These are phyloP conservation scores for Aspergillus brasiliensis DNA, from an alignment of 2,329 filamentous ascomycete genomes.

Conservation along the genomic window DNA sequence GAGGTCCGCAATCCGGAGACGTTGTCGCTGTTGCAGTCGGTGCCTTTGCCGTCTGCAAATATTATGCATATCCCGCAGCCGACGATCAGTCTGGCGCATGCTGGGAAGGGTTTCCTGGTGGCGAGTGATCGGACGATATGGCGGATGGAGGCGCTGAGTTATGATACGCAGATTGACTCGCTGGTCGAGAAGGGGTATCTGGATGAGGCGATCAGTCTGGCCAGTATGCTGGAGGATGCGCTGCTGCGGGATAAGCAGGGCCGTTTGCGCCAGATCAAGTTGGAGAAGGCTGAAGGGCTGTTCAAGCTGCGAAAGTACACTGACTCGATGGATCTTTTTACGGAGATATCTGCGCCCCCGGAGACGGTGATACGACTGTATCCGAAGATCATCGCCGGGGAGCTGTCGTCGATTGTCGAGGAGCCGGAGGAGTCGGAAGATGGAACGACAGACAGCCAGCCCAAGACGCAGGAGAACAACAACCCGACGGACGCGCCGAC, in stretches of 20 bases:
- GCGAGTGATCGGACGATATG: conserved; percentile 89
- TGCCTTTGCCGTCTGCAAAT: conserved; percentile 77
- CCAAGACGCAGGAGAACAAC: conserved; percentile 33
- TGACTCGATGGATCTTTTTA: conserved; percentile 86
- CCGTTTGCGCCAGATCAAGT: conserved; percentile 81
- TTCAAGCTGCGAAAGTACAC: conserved; percentile 83
- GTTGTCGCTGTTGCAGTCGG: conserved; percentile 81
- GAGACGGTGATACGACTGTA: conserved; percentile 85
- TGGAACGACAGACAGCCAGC: conserved; percentile 23
- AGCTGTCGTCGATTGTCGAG: conserved; percentile 66
- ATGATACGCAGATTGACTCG: conserved; percentile 84
- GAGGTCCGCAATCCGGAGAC: conserved; percentile 94
- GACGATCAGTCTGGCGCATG: conserved; percentile 90
- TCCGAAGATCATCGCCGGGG: conserved; percentile 79
- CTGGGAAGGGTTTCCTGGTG: conserved; percentile 92
- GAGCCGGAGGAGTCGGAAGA: conserved; percentile 45
- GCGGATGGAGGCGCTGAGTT: conserved; percentile 93
- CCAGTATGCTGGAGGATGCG: conserved; percentile 90
- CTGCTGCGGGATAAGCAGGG: conserved; percentile 79
- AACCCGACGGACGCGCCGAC: conserved; percentile 26
- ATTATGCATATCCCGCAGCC: conserved; percentile 90
- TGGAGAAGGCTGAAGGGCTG: conserved; percentile 82
- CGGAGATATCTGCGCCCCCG: conserved; percentile 84
- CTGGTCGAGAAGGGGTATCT: conserved; percentile 73
- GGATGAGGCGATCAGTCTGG: conserved; percentile 88